Percentiles rank a stretch among this genome's conserved stretches.
These are phyloP conservation scores for Blepharisma undulans DNA, from an alignment of 169 alveolate species.

Conservation along the genomic window DNA sequence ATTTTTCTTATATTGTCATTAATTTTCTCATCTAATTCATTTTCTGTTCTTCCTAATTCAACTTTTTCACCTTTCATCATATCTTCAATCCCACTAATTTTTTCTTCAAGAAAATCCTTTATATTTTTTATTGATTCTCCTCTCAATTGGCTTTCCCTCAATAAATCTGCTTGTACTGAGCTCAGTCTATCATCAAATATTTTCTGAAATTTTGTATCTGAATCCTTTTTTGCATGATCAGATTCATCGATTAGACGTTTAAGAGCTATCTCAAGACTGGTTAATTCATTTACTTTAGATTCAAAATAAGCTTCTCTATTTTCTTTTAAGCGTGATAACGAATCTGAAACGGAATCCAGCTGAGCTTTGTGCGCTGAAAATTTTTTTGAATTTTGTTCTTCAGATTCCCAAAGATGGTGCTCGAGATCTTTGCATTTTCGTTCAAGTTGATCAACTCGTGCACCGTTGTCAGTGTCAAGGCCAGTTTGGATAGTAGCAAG, in stretches of 20 bases:
- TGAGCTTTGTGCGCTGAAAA: not conserved
- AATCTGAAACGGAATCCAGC: not conserved
- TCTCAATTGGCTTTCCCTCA: not conserved
- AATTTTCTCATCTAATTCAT: conserved; percentile 23
- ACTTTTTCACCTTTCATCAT: conserved; percentile 47
- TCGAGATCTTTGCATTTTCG: not conserved
- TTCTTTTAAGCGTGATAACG: not conserved
- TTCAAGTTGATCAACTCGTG: not conserved
- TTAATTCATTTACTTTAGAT: not conserved
- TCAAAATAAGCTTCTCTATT: not conserved
- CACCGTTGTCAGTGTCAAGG: not conserved
- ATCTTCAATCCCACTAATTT: conserved; percentile 57
- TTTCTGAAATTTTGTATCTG: not conserved
- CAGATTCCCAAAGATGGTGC: not conserved
- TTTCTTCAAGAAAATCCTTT: not conserved
- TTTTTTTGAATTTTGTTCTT: conserved; percentile 7
- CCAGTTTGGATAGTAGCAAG: not conserved
- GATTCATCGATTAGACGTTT: not conserved
- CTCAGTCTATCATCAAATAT: not conserved
- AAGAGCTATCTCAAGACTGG: not conserved
- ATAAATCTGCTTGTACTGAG: not conserved
- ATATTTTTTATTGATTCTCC: not conserved
- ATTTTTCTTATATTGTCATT: not conserved
- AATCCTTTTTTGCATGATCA: not conserved
- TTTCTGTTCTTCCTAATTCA: conserved; percentile 64